Evolutionary conservation across 176 grass and related monocot genomes (phyloP).

Genomic region (Saccharum spontaneum): DNA sequence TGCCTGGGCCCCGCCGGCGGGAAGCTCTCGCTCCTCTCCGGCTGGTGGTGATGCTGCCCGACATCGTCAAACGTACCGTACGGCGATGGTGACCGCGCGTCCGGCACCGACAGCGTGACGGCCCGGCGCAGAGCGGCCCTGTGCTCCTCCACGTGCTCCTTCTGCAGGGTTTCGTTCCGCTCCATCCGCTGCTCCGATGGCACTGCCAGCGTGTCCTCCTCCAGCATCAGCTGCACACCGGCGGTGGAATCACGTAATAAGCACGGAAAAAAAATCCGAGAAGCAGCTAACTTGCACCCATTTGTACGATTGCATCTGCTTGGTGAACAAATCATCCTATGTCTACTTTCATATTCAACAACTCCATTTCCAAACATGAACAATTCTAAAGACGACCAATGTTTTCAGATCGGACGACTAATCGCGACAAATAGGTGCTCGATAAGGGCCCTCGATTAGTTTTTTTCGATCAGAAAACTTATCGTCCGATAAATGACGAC

Average conservation of each 20-base stretch:
- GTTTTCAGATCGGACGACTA: no score
- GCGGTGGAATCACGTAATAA: neutral
- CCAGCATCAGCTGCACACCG: constrained; percentile 61
- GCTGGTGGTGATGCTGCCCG: neutral
- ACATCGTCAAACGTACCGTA: constrained; percentile 71
- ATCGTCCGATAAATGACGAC: no score
- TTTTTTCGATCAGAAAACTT: no score
- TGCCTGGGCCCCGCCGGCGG: constrained; percentile 32
- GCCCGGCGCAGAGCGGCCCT: constrained; percentile 73
- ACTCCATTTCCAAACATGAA: neutral
- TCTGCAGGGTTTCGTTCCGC: constrained; percentile 69
- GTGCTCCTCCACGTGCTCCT: constrained; percentile 75
- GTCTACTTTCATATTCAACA: neutral
- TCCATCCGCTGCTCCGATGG: constrained; percentile 85
- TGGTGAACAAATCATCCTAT: neutral
- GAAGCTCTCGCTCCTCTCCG: constrained; percentile 49
- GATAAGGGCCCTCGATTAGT: no score
- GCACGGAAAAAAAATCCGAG: neutral
- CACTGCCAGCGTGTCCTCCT: constrained; percentile 54
- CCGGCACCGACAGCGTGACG: constrained; percentile 66
- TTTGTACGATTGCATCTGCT: neutral
- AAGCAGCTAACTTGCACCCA: neutral
- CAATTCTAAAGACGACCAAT: no score
- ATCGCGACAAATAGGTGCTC: no score
- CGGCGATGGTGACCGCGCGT: constrained; percentile 38